Evolutionary conservation across 805 yeast species (phyloP).

Genomic region (Diddensiella santjacobensis): DNA sequence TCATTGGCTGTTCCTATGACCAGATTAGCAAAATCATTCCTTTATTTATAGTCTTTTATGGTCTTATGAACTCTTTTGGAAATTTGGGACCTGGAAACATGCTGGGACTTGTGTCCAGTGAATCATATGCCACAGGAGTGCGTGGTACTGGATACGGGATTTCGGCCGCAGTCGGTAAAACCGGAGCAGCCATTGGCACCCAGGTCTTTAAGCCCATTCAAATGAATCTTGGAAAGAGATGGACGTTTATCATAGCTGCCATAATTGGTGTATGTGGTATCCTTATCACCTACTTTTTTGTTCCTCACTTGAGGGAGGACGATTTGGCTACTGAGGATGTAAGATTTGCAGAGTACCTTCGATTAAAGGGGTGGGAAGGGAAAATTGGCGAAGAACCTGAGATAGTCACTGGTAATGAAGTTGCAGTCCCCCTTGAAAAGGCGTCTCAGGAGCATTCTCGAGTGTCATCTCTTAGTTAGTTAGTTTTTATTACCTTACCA

Average conservation of each 20-base stretch:
- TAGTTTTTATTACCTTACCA: no score
- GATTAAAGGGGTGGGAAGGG: constrained; percentile 56
- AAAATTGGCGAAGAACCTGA: constrained; percentile 40
- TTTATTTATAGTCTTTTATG: constrained; percentile 75
- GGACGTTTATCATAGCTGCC: constrained; percentile 80
- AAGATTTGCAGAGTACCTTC: constrained; percentile 55
- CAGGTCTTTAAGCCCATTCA: constrained; percentile 77
- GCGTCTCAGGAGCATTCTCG: no score
- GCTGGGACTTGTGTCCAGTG: constrained; percentile 82
- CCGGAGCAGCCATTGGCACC: constrained; percentile 89
- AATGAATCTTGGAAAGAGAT: constrained; percentile 57
- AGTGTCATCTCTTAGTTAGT: no score
- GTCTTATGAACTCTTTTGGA: constrained; percentile 79
- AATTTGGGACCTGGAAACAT: constrained; percentile 93
- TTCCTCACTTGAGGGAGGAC: constrained; percentile 68
- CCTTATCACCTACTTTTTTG: constrained; percentile 51
- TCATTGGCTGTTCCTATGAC: constrained; percentile 43
- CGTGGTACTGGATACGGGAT: constrained; percentile 87
- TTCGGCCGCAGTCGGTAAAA: constrained; percentile 86
- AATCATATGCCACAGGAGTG: constrained; percentile 77
- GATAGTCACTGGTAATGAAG: no score
- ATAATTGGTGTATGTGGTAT: constrained; percentile 65
- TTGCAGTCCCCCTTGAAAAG: no score
- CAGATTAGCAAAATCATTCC: constrained; percentile 53
- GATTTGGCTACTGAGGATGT: constrained; percentile 64